Conservation (phyloP, 768 basidiomycete species). For the Termitomyces heimii region DNA sequence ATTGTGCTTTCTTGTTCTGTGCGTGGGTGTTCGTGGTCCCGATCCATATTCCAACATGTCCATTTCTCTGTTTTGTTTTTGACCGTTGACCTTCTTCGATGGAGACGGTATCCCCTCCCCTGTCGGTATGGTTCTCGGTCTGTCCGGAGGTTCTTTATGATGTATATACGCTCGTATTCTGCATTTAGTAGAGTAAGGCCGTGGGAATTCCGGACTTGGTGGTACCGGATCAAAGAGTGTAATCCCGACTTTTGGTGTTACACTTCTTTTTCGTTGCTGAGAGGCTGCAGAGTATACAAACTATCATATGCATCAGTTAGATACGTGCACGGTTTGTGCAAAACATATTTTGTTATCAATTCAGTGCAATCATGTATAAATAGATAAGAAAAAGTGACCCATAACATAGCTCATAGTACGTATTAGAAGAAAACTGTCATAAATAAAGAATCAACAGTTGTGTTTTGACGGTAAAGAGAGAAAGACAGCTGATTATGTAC, state of each 20-base stretch:
- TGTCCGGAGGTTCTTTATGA: background rate
- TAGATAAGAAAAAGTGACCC: constrained; percentile 1
- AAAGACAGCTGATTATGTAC: constrained; percentile 2
- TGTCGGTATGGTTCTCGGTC: background rate
- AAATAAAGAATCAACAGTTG: background rate
- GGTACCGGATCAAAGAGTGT: too few relatives aligned
- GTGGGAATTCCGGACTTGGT: too few relatives aligned
- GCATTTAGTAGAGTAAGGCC: too few relatives aligned
- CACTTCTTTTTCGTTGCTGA: too few relatives aligned
- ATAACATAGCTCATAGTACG: constrained; percentile 3
- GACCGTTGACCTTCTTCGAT: background rate
- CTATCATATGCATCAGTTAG: too few relatives aligned
- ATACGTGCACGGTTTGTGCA: too few relatives aligned
- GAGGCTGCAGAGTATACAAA: too few relatives aligned
- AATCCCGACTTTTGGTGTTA: too few relatives aligned
- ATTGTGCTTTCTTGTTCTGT: background rate
- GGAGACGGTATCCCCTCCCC: background rate
- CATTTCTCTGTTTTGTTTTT: background rate
- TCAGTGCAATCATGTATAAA: constrained; percentile 9
- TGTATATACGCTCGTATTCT: background rate
- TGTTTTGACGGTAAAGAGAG: background rate
- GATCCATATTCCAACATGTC: background rate
- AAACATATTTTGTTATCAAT: background rate
- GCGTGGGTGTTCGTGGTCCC: background rate
- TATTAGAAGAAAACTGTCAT: constrained; percentile 1